Evolutionary conservation across 352 stramenopile species (phyloP).

Genomic region (Globisporangium echinulatum): DNA sequence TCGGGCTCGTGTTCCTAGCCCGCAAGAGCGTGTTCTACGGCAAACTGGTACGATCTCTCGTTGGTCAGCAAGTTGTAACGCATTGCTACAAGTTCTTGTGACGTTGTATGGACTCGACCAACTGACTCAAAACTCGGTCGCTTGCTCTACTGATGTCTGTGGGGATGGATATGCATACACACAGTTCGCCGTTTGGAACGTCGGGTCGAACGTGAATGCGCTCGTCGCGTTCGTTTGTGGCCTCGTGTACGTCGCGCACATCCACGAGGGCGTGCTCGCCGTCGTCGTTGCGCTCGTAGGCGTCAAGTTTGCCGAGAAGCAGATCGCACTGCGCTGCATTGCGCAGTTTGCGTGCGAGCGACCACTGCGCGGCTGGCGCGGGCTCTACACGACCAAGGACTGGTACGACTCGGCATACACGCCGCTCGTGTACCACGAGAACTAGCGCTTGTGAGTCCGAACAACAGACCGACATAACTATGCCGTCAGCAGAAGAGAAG

Average conservation of each 20-base stretch:
- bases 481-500: no score
- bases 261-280: conserved; percentile 68
- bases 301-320: conserved; percentile 71
- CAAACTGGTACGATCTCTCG: conserved; percentile 34
- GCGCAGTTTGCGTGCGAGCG: conserved; percentile 71
- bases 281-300: conserved; percentile 40
- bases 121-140: no score
- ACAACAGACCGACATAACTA: background rate
- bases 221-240: conserved; percentile 51
- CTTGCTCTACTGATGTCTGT: background rate
- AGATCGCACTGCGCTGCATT: conserved; percentile 60
- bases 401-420: conserved; percentile 86
- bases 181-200: conserved; percentile 62
- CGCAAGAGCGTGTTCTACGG: conserved; percentile 72
- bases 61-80: background rate
- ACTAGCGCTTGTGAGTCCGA: conserved; percentile 14
- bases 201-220: conserved; percentile 65
- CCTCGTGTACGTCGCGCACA: conserved; percentile 49
- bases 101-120: no score
- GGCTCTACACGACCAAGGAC: conserved; percentile 77
- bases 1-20: conserved; percentile 67
- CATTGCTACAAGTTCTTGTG: background rate
- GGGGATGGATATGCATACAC: background rate
- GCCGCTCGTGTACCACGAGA: conserved; percentile 67
- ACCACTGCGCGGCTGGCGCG: conserved; percentile 61